Percentiles rank a stretch among this genome's conserved stretches.
Conservation (phyloP, 768 basidiomycete genomes). For the Tubosaeta brunneosetosa region DNA sequence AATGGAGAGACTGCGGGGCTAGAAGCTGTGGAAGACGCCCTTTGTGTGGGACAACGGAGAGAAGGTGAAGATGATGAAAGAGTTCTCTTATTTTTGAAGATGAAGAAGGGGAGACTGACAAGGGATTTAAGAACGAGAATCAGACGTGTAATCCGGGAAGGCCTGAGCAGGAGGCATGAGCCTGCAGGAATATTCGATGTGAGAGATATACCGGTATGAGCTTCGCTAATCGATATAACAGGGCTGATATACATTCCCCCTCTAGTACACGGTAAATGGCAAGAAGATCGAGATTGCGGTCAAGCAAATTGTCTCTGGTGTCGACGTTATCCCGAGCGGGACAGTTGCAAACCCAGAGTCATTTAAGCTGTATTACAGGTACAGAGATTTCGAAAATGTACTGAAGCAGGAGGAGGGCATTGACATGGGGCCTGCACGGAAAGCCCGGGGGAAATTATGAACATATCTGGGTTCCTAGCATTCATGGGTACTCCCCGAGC, state of each 20-base stretch:
- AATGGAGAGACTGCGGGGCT: slow-evolving; percentile 41
- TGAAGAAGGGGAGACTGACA: slow-evolving; percentile 50
- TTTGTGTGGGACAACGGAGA: slow-evolving; percentile 71
- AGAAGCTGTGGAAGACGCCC: slow-evolving; percentile 53
- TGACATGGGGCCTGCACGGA: neutral
- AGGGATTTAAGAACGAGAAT: slow-evolving; percentile 54
- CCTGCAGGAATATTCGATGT: slow-evolving; percentile 64
- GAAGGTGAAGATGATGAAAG: slow-evolving; percentile 63
- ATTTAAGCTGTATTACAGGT: slow-evolving; percentile 60
- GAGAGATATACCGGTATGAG: slow-evolving; percentile 62
- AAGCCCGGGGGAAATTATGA: slow-evolving; percentile 13
- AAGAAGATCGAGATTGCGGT: slow-evolving; percentile 80
- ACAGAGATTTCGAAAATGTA: slow-evolving; percentile 43
- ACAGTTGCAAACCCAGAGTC: slow-evolving; percentile 73
- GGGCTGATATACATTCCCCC: neutral
- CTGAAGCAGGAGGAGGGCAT: slow-evolving; percentile 19
- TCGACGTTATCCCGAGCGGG: slow-evolving; percentile 59
- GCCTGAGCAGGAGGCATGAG: slow-evolving; percentile 70
- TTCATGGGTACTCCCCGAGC: slow-evolving; percentile 7
- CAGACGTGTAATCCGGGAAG: slow-evolving; percentile 50
- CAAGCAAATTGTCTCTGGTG: slow-evolving; percentile 72
- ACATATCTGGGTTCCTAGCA: neutral
- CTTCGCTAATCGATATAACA: neutral
- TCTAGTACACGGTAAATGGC: slow-evolving; percentile 68
- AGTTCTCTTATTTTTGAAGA: slow-evolving; percentile 71